phyloP scores from a whole-genome alignment of 768 basidiomycete genomes.

The Suillus variegatus region DNA sequence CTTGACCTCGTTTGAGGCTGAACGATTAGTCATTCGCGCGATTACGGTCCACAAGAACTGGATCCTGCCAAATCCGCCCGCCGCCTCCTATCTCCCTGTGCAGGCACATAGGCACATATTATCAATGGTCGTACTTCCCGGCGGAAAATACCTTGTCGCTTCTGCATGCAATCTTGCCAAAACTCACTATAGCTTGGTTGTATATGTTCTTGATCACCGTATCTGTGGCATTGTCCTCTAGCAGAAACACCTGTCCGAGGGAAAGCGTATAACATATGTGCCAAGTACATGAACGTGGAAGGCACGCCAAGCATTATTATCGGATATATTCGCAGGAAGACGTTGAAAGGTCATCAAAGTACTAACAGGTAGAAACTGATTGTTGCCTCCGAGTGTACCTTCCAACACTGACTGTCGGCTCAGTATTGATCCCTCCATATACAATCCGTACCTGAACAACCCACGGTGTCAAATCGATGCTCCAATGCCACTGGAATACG shows the following conservation, averaged over 20 bases:
- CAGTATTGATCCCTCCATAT: slow-evolving; percentile 33
- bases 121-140: slow-evolving; percentile 62
- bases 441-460: slow-evolving; percentile 33
- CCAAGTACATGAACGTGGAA: slow-evolving; percentile 55
- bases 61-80: slow-evolving; percentile 42
- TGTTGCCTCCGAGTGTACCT: slow-evolving; percentile 1
- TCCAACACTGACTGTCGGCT: slow-evolving; percentile 12
- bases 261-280: slow-evolving; percentile 60
- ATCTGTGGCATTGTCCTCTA: slow-evolving; percentile 41
- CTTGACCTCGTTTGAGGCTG: slow-evolving; percentile 42
- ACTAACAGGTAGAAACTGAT: slow-evolving; percentile 4
- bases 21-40: slow-evolving; percentile 61
- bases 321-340: slow-evolving; percentile 47
- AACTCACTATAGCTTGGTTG: slow-evolving; percentile 48
- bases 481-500: slow-evolving; percentile 43
- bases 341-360: slow-evolving; percentile 13
- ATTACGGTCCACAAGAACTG: slow-evolving; percentile 64
- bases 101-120: slow-evolving; percentile 38
- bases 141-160: slow-evolving; percentile 67
- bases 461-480: slow-evolving; percentile 43
- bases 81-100: slow-evolving; percentile 26
- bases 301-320: slow-evolving; percentile 55
- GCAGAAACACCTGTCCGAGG: slow-evolving; percentile 49
- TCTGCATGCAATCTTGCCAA: slow-evolving; percentile 50
- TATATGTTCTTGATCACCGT: slow-evolving; percentile 60